Base-by-base conservation (phyloP, 257 asterid species). In the Rubia yunnanensis region DNA sequence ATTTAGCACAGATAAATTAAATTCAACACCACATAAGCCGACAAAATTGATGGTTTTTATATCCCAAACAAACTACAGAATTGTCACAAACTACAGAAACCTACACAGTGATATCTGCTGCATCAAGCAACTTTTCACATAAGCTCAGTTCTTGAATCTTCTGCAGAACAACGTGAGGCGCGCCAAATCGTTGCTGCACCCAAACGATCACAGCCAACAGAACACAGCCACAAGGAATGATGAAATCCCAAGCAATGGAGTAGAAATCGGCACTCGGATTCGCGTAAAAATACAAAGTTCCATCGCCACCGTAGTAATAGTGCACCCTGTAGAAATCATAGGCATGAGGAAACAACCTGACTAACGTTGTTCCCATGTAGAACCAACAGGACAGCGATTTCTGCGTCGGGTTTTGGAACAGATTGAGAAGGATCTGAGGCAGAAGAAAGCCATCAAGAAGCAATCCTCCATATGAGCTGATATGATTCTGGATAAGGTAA, bases 161-260 rank as follows among this genome's bases (percentile, higher is more conserved):
- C 27, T 23, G 66, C 6, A 89, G 92, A 70, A 84, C 75, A 56
- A 84, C 54, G 67, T 80, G 83, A 10, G 83, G 85, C 14, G 95
- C 85, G n/a, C 95, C 92, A 15, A 66, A 74, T 4, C 82, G 65
- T 61, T 89, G 96, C 81, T 89, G 95, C 74, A 89, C 36, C 66
- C 76, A 84, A 28, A 84, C 60, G 28, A 85, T 55, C 76, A 80
- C 79, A 5, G 77, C 85, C 34, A 89, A 80, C 56, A 63, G 70
- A 5, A 88, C 20, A 27, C 85, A 73, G n/a, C 79, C 87, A 13
- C 74, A 72, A 22, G 86, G 87, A 46, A 89, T 84, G 1, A 83
- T 28, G 15, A n/a, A n/a, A n/a, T n/a, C n/a, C n/a, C n/a, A n/a
- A n/a, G n/a, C n/a, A n/a, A n/a, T n/a, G n/a, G n/a, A 89, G 85